Conservation (phyloP, 192 early-diverging fungal genomes). For the Coemansia aciculifera region DNA sequence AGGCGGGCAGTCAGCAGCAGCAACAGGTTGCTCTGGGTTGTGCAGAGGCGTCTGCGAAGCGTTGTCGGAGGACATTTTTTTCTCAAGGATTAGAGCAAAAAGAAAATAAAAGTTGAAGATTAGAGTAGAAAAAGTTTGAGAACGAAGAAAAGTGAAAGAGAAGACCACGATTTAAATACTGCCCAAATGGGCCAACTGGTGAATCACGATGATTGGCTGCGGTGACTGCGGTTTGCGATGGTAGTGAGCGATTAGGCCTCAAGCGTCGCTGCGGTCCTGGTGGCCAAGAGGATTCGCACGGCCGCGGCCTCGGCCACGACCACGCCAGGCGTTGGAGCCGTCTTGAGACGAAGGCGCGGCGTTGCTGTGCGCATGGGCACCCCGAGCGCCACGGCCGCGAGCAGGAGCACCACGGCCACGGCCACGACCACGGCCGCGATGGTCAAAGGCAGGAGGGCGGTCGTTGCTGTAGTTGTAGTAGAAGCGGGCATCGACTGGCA, state of each 20-base stretch:
- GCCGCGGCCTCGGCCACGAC: conserved; percentile 8
- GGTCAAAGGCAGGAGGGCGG: neutral
- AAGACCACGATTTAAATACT: neutral
- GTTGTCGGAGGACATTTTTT: conserved; percentile 10
- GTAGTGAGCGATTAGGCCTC: neutral
- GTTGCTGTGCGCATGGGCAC: neutral
- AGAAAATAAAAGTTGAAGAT: neutral
- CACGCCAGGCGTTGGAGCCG: neutral
- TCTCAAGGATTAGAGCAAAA: neutral
- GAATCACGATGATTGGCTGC: neutral
- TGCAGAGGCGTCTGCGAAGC: neutral
- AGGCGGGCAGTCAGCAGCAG: neutral
- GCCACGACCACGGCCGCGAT: conserved; percentile 22
- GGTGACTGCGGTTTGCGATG: neutral
- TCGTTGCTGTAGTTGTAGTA: conserved; percentile 27
- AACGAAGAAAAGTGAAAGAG: neutral
- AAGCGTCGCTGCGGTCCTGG: neutral
- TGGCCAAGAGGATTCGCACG: neutral
- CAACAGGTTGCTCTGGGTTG: neutral
- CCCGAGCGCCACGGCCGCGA: conserved; percentile 18
- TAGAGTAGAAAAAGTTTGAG: neutral
- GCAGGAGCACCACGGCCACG: conserved; percentile 14
- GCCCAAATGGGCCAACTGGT: neutral
- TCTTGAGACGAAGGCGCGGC: neutral
- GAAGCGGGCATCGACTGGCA: conserved; percentile 4